Evolutionary conservation across 257 asterid genomes (phyloP).

Genomic region (Lycium ferocissimum): DNA sequence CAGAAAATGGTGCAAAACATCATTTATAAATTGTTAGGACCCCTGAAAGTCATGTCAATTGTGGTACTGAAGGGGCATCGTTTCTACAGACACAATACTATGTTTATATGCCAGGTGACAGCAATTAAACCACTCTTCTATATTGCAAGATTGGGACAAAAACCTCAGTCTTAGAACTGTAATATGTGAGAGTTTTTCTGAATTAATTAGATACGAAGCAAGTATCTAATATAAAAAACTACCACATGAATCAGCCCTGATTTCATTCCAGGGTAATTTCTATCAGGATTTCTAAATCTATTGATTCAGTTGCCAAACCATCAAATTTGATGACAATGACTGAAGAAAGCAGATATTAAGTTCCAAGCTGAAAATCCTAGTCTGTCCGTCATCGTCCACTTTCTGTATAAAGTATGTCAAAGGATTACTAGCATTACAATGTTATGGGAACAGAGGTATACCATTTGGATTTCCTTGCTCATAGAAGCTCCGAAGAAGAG

Average conservation of each 20-base stretch:
- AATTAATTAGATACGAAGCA: background rate
- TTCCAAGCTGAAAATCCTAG: background rate
- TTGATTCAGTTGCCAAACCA: background rate
- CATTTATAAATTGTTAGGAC: background rate
- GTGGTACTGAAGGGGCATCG: background rate
- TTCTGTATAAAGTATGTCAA: background rate
- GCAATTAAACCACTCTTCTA: background rate
- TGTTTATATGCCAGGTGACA: conserved; percentile 1
- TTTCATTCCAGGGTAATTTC: background rate
- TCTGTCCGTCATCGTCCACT: background rate
- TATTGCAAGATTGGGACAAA: background rate
- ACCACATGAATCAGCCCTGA: background rate
- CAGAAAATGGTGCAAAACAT: conserved; percentile 15
- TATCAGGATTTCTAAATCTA: background rate
- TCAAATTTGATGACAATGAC: background rate
- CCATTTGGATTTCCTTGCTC: conserved; percentile 94
- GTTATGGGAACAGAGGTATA: conserved; percentile 42
- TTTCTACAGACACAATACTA: background rate
- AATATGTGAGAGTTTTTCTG: conserved; percentile 5
- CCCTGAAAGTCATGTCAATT: background rate
- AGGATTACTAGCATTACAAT: conserved; percentile 21
- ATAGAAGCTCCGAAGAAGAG: conserved; percentile 76
- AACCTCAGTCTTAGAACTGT: background rate
- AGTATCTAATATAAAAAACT: background rate
- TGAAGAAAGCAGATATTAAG: background rate